Evolutionary conservation across 2,329 filamentous ascomycete species (phyloP), one percentile per base, ranked within the genome.

Genomic region (Hypoxylon sp.): DNA sequence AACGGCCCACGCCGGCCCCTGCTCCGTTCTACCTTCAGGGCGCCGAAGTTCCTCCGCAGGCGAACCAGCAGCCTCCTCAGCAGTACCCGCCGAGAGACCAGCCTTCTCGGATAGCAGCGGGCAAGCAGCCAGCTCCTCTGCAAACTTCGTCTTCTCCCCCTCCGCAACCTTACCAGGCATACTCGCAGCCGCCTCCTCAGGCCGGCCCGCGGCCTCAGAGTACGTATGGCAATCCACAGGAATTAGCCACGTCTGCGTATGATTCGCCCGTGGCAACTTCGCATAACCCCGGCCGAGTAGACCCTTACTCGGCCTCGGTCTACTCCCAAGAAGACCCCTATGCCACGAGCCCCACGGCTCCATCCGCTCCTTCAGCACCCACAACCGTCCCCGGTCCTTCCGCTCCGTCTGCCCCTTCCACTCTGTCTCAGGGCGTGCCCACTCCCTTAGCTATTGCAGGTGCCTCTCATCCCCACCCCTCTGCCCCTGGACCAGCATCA

Each of bases 241-340:
- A 95, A 79, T 82, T 95, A 48, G 90, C 91, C 24, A 93, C 91
- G 0, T 91, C 91, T 0, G 87, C 87, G 8, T 94, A 93, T 73
- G 91, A 93, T 77, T 91, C 91, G 2, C 91, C 91, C 42, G 84
- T 91, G 38, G 86, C 83, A 8, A 55, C 61, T 11, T 77, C 83
- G 4, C 82, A 85, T 74, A 83, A 82, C 73, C 80, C 80, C 28
- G 78, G 74, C 67, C 79, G 79, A 45, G 76, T 78, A 14, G 78
- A 79, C 20, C 79, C 81, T 1, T 85, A 81, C 70, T 78, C 81
- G 2, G 80, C 80, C 42, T 82, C 83, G 0, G 79, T 79, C 28
- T 84, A 85, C 71, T 82, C 83, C 3, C 78, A 81, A 4, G 84
- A 87, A 8, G 83, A 86, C 56, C 75, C 76, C 7, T 79, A 78